Conservation (phyloP, 345 rosid genomes). For the Psidium friedrichsthalianum region DNA sequence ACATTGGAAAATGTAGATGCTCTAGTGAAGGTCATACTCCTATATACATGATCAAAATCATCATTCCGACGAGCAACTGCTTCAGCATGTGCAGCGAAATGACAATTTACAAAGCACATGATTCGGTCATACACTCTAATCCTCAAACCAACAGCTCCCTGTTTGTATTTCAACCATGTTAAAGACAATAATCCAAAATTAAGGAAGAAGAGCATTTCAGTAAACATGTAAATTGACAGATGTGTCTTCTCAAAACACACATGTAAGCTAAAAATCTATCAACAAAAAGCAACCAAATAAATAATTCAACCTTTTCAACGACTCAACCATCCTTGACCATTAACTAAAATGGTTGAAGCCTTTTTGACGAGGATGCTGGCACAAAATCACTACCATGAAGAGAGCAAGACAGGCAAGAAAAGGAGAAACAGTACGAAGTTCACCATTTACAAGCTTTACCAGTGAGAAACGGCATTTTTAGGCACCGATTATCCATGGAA, state of each 20-base stretch:
- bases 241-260: background rate
- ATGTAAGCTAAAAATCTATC: background rate
- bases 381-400: background rate
- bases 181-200: background rate
- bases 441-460: background rate
- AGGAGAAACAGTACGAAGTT: background rate
- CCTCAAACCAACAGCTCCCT: constrained; percentile 84
- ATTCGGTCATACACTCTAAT: constrained; percentile 55
- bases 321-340: background rate
- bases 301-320: background rate
- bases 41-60: constrained; percentile 63
- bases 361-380: background rate
- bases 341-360: background rate
- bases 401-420: background rate
- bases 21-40: constrained; percentile 47
- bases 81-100: constrained; percentile 71
- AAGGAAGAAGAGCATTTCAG: background rate
- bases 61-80: constrained; percentile 61
- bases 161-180: constrained; percentile 2
- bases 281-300: background rate
- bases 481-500: background rate
- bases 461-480: background rate
- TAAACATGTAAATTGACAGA: background rate
- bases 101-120: constrained; percentile 72
- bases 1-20: constrained; percentile 22